These are phyloP conservation scores for Mucor circinelloides DNA, from an alignment of 371 early-diverging fungal genomes.

Conservation along the genomic window DNA sequence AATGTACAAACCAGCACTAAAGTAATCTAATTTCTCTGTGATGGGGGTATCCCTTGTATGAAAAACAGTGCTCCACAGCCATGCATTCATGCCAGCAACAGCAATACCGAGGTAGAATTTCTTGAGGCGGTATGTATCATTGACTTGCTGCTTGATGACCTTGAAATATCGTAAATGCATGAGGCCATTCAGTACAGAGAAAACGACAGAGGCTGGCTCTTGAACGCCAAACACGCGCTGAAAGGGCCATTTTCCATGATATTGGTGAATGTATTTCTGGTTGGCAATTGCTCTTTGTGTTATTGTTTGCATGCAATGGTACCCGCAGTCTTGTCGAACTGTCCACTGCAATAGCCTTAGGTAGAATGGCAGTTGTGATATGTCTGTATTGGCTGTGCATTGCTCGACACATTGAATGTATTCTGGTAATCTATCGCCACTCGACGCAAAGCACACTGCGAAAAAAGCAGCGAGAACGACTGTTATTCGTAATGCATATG, in stretches of 20 bases:
- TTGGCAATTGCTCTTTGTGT: constrained; percentile 18
- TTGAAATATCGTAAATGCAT: constrained; percentile 68
- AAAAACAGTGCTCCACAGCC: constrained; percentile 94
- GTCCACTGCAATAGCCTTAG: constrained; percentile 21
- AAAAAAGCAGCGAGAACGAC: neutral
- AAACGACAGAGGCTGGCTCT: constrained; percentile 92
- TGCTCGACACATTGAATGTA: constrained; percentile 20
- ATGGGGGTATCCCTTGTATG: constrained; percentile 83
- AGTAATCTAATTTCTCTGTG: constrained; percentile 95
- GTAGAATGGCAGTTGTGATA: constrained; percentile 11
- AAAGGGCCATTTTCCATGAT: constrained; percentile 81
- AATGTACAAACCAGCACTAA: constrained; percentile 82
- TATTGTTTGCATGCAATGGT: constrained; percentile 29
- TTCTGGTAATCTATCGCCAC: constrained; percentile 23
- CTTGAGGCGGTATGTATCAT: constrained; percentile 57
- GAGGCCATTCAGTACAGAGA: constrained; percentile 84
- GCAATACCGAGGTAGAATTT: constrained; percentile 60
- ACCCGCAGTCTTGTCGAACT: constrained; percentile 19
- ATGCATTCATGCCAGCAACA: constrained; percentile 74
- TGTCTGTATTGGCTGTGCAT: constrained; percentile 13
- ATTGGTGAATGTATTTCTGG: constrained; percentile 21
- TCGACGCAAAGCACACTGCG: constrained; percentile 15
- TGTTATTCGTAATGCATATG: neutral
- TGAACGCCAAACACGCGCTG: constrained; percentile 86
- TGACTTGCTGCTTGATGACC: constrained; percentile 45